A percentile compares a stretch with the other conserved stretches of the same genome.
These are phyloP conservation scores for Bipolaris victoriae DNA, from an alignment of 2,329 filamentous ascomycete species.

Conservation along the genomic window DNA sequence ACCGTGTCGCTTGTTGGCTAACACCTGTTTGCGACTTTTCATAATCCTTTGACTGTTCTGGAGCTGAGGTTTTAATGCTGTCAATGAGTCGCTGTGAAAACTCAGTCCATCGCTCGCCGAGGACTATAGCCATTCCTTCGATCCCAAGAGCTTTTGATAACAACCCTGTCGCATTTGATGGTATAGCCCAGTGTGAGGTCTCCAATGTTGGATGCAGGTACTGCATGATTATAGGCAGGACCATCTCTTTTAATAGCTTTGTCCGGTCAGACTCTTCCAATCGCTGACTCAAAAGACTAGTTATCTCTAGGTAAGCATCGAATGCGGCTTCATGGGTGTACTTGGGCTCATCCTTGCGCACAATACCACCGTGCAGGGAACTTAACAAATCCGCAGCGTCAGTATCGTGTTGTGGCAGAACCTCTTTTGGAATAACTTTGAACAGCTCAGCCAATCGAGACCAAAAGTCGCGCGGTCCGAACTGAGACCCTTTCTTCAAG, in stretches of 20 bases:
- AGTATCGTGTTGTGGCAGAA: constrained; percentile 61
- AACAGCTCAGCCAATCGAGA: constrained; percentile 68
- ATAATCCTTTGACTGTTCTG: constrained; percentile 81
- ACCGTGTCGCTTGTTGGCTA: constrained; percentile 69
- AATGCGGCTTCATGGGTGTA: constrained; percentile 73
- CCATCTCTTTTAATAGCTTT: constrained; percentile 54
- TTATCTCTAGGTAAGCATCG: constrained; percentile 73
- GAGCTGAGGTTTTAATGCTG: constrained; percentile 74
- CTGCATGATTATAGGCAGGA: constrained; percentile 61
- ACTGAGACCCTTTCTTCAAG: constrained; percentile 82
- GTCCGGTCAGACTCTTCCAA: constrained; percentile 54
- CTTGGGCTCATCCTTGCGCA: constrained; percentile 74
- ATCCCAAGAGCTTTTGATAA: constrained; percentile 52
- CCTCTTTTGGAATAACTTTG: constrained; percentile 58
- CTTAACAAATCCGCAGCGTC: constrained; percentile 67
- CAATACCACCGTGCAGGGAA: constrained; percentile 73
- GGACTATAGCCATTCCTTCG: constrained; percentile 54
- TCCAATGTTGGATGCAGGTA: constrained; percentile 58
- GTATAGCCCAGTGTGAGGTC: constrained; percentile 58
- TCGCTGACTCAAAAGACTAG: constrained; percentile 54
- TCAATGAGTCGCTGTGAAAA: constrained; percentile 68
- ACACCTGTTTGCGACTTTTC: constrained; percentile 73
- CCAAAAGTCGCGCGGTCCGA: constrained; percentile 77
- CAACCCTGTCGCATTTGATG: constrained; percentile 48
- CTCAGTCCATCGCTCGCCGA: constrained; percentile 66